A percentile compares a stretch with the other conserved stretches of the same genome.
Conservation (phyloP, 352 stramenopile species). For the Globisporangium polare region DNA sequence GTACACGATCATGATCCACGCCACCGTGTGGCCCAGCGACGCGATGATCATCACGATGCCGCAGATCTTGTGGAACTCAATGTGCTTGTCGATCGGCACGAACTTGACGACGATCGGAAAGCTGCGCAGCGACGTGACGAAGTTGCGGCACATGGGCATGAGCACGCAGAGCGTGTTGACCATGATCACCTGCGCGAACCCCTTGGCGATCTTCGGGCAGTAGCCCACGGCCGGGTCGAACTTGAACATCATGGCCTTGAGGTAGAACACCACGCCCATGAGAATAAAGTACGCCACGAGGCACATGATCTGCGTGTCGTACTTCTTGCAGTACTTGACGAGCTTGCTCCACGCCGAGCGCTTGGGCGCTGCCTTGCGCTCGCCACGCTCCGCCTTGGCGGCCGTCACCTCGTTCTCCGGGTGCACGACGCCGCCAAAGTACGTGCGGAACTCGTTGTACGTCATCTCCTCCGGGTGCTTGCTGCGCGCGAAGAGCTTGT, state of each 20-base stretch:
- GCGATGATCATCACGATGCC: slow-evolving; percentile 65
- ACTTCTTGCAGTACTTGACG: slow-evolving; percentile 38
- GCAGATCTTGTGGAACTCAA: slow-evolving; percentile 76
- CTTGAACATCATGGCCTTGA: slow-evolving; percentile 35
- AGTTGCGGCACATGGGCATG: slow-evolving; percentile 69
- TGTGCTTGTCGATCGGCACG: slow-evolving; percentile 59
- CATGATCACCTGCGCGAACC: slow-evolving; percentile 65
- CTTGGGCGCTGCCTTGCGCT: background rate
- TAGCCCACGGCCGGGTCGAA: slow-evolving; percentile 53
- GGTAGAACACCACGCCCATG: slow-evolving; percentile 40
- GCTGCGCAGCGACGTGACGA: slow-evolving; percentile 50
- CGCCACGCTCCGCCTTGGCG: slow-evolving; percentile 8
- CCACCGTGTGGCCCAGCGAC: slow-evolving; percentile 42
- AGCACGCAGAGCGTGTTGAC: slow-evolving; percentile 75
- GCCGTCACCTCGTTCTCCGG: slow-evolving; percentile 23
- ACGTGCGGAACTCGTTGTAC: slow-evolving; percentile 45
- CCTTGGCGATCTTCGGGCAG: slow-evolving; percentile 55
- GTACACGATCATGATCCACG: slow-evolving; percentile 54
- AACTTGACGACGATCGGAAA: slow-evolving; percentile 40
- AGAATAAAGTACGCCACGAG: slow-evolving; percentile 37
- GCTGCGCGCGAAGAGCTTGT: slow-evolving; percentile 47
- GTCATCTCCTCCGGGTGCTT: slow-evolving; percentile 40
- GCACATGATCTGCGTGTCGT: slow-evolving; percentile 48
- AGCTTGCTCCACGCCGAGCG: slow-evolving; percentile 16
- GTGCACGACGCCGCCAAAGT: slow-evolving; percentile 34